Evolutionary conservation across 495 filamentous ascomycete species (phyloP).

Genomic region (Daldinia loculata): DNA sequence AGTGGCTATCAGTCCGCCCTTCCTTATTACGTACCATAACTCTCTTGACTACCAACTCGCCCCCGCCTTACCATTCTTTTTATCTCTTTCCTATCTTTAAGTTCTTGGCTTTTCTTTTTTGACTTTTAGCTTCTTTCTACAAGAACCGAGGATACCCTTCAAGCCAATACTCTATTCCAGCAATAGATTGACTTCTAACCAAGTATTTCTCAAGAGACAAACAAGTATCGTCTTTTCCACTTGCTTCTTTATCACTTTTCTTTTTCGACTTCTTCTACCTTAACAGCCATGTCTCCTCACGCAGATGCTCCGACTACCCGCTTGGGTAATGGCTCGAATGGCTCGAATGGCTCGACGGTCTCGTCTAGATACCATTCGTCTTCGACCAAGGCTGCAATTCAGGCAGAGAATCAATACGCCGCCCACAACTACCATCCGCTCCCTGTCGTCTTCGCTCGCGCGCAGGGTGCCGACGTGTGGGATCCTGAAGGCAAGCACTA

Average conservation of each 20-base stretch:
- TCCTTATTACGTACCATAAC: constrained; percentile 46
- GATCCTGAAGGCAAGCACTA: constrained; percentile 97
- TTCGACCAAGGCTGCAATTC: constrained; percentile 81
- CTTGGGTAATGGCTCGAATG: constrained; percentile 22
- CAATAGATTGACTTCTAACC: constrained; percentile 22
- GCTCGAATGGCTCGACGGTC: constrained; percentile 44
- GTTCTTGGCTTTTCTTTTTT: constrained; percentile 1
- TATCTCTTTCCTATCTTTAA: constrained; percentile 4
- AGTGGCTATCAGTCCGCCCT: constrained; percentile 48
- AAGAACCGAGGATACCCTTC: not conserved
- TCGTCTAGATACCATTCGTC: constrained; percentile 75
- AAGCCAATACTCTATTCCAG: constrained; percentile 18
- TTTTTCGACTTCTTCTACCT: constrained; percentile 9
- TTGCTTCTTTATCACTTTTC: constrained; percentile 3
- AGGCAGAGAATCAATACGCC: constrained; percentile 81
- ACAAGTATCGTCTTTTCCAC: not conserved
- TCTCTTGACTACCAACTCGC: constrained; percentile 32
- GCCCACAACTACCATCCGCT: constrained; percentile 99
- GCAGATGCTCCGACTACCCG: constrained; percentile 53
- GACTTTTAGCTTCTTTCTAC: not conserved
- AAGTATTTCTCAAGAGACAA: not conserved
- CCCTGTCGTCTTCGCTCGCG: constrained; percentile 87
- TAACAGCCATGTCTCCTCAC: constrained; percentile 64
- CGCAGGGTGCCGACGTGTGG: constrained; percentile 88
- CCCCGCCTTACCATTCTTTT: constrained; percentile 42